Evolutionary conservation across 306 rosid species (phyloP).

Genomic region (Dryas drummondii): DNA sequence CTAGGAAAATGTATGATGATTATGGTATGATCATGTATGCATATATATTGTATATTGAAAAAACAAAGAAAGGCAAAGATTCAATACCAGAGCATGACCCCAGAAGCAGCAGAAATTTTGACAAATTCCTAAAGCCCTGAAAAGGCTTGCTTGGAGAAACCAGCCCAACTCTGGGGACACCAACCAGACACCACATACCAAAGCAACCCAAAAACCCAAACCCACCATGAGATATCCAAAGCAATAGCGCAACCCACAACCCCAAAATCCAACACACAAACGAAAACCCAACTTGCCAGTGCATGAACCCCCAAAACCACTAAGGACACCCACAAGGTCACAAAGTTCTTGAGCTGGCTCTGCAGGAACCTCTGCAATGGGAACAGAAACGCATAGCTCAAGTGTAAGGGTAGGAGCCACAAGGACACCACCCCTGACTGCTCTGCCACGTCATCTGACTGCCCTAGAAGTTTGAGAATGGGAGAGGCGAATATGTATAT

Average conservation of each 20-base stretch:
- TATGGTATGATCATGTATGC: no score
- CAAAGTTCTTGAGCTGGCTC: slow-evolving; percentile 37
- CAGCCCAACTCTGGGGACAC: slow-evolving; percentile 57
- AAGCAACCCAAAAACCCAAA: slow-evolving; percentile 29
- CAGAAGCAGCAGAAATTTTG: slow-evolving; percentile 57
- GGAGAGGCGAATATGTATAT: slow-evolving; percentile 31
- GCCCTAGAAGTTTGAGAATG: slow-evolving; percentile 35
- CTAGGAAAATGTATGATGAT: no score
- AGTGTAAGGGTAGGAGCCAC: slow-evolving; percentile 37
- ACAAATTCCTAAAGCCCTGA: slow-evolving; percentile 52
- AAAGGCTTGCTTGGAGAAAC: slow-evolving; percentile 51
- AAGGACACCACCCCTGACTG: slow-evolving; percentile 27
- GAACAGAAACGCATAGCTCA: slow-evolving; percentile 35
- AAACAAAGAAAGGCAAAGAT: not conserved
- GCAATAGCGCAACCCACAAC: slow-evolving; percentile 47
- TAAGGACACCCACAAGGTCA: slow-evolving; percentile 47
- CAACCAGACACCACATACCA: slow-evolving; percentile 41
- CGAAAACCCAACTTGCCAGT: slow-evolving; percentile 34
- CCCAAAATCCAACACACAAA: slow-evolving; percentile 46
- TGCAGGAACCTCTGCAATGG: slow-evolving; percentile 41
- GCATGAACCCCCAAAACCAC: slow-evolving; percentile 37
- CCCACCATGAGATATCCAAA: slow-evolving; percentile 52
- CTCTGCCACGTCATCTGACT: slow-evolving; percentile 38
- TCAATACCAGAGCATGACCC: slow-evolving; percentile 53
- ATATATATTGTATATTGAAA: no score